Conservation (phyloP, 768 basidiomycete genomes). For the Mycena alexandri region DNA sequence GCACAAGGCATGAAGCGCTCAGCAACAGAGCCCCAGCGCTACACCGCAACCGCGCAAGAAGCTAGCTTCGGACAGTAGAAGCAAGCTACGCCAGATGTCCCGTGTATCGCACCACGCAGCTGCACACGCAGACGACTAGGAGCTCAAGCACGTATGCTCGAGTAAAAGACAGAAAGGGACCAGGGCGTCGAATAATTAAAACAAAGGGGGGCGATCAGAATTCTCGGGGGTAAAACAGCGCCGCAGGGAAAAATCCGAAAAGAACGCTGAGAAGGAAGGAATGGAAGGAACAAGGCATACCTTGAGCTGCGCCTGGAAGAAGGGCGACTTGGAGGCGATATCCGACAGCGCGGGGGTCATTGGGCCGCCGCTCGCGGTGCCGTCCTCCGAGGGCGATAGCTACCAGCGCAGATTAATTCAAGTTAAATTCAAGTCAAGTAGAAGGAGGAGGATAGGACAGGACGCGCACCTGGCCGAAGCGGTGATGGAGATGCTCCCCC, state of each 20-base stretch:
- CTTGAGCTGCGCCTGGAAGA: conserved; percentile 59
- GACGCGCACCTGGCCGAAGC: conserved; percentile 73
- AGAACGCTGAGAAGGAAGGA: too few species aligned
- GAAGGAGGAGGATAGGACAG: conserved; percentile 19
- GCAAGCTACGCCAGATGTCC: too few species aligned
- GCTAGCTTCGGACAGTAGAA: too few species aligned
- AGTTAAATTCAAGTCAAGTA: not conserved
- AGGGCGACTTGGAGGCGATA: conserved; percentile 60
- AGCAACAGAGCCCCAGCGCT: too few species aligned
- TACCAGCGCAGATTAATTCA: conserved; percentile 28
- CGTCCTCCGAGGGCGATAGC: conserved; percentile 41
- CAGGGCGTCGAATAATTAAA: too few species aligned
- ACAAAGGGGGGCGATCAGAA: too few species aligned
- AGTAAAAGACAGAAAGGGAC: too few species aligned
- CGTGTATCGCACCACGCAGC: too few species aligned
- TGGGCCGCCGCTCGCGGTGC: conserved; percentile 37
- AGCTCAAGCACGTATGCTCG: too few species aligned
- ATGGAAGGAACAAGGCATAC: conserved; percentile 45
- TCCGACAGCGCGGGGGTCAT: conserved; percentile 53
- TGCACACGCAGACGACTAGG: too few species aligned
- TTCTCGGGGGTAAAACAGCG: conserved; percentile 11
- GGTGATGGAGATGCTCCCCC: conserved; percentile 69
- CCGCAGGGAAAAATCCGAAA: not conserved
- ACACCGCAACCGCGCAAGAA: too few species aligned
- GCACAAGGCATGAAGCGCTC: too few species aligned